Evolutionary conservation across 257 asterid genomes (phyloP).

Genomic region (Nicotiana benthamiana): DNA sequence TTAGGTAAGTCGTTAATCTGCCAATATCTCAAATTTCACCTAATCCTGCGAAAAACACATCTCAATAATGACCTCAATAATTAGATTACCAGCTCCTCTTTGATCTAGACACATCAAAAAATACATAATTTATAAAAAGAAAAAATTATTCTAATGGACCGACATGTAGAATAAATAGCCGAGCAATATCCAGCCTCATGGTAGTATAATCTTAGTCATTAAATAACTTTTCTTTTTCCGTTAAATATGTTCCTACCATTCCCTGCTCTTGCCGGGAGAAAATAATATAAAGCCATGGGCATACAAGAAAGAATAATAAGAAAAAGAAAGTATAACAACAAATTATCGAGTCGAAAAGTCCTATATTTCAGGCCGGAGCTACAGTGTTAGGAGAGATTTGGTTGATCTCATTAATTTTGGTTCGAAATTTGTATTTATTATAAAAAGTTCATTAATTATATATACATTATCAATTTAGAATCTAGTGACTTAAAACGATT

Average conservation of each 20-base stretch:
- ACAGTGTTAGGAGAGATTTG: too few species aligned
- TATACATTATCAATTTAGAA: too few species aligned
- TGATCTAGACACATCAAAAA: not conserved
- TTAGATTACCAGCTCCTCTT: not conserved
- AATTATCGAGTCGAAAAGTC: not conserved
- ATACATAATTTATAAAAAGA: not conserved
- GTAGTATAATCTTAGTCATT: conserved; percentile 12
- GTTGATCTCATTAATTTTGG: too few species aligned
- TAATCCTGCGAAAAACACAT: conserved; percentile 4
- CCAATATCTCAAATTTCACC: conserved; percentile 8
- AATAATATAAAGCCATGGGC: not conserved
- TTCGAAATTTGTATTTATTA: too few species aligned
- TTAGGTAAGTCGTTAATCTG: conserved; percentile 10
- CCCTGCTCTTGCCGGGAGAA: conserved; percentile 13
- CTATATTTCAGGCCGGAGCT: too few species aligned
- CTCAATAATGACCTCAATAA: not conserved
- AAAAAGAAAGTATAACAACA: not conserved
- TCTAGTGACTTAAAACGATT: too few species aligned
- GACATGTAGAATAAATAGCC: conserved; percentile 23
- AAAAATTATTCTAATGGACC: conserved; percentile 10
- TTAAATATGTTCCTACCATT: conserved; percentile 7
- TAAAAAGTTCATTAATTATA: too few species aligned
- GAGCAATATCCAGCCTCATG: conserved; percentile 24
- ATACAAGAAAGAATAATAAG: not conserved
- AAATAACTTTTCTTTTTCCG: conserved; percentile 3